Base-by-base conservation (phyloP, 164 flowering plant genomes). In the Dillenia turbinata region DNA sequence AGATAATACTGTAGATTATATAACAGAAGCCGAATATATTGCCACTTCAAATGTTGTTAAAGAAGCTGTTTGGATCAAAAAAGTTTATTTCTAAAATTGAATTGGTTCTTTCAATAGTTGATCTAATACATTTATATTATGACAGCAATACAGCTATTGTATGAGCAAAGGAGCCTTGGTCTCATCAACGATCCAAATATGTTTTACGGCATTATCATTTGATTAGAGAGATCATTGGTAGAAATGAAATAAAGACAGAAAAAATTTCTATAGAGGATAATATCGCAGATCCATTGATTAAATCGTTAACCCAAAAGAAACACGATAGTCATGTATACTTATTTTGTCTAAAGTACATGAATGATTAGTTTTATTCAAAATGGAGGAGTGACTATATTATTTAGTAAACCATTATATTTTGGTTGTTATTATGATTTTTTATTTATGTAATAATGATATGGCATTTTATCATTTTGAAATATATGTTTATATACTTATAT, bases 21-120 rank as follows among this genome's bases (percentile, higher is more conserved):
- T 14, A 11, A 48, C 50, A 48, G n/a, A 48, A 14, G 9, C 14
- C 5, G 14, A 57, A 15, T 61, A 61, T 26, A 17, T 46, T 16
- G 24, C 43, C 16, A 44, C 53, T 48, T 46, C 62, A 10, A 24
- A 59, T 11, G 44, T 44, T 2, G 64, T 55, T 7, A 61, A 61
- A 19, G 64, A 61, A 24, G 64, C n/a, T 24, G 19, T 50, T 9
- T 61, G 64, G 64, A 49, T 61, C 1, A n/a, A 17, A 43, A 47
- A 61, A 61, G 45, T 61, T 50, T 45, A 49, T 61, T 9, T 16
- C 15, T 13, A 1, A 52, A 52, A 5, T 15, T 13, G 17, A 16
- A 52, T 26, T 52, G 3, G 26, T 52, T 52, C 19, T 1, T 15
- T 13, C 9, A 16, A 15, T 52, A 13, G 8, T 13, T 5, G 14